Evolutionary conservation across 2,329 filamentous ascomycete species (phyloP).

Genomic region (Dothistroma septosporum): DNA sequence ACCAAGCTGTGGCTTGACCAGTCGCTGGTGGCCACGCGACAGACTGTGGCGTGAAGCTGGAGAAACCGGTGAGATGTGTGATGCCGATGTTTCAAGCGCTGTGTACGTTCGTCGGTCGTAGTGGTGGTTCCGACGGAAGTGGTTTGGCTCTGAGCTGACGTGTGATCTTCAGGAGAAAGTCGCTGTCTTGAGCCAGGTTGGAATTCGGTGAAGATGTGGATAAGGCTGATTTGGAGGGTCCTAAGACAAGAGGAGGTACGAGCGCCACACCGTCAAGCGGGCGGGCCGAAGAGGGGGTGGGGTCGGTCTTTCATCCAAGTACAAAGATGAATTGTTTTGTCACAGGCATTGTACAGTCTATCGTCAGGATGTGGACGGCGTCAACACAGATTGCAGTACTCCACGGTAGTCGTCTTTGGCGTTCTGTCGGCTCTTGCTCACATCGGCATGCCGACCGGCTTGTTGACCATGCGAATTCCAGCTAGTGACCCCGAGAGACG

Average conservation of each 20-base stretch:
- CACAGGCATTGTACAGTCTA: not conserved
- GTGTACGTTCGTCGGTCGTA: not conserved
- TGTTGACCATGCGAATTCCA: not conserved
- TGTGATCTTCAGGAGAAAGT: not conserved
- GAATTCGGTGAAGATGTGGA: not conserved
- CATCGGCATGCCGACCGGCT: not conserved
- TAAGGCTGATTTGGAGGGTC: not conserved
- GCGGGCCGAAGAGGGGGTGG: not conserved
- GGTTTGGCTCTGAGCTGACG: not conserved
- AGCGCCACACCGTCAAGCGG: not conserved
- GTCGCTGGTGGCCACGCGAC: slow-evolving; percentile 8
- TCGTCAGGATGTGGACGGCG: not conserved
- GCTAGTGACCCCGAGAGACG: not conserved
- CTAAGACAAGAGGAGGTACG: not conserved
- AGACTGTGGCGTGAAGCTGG: slow-evolving; percentile 1
- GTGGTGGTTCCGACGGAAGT: not conserved
- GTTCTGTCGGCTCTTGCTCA: not conserved
- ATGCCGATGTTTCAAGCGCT: not conserved
- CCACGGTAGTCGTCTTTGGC: not conserved
- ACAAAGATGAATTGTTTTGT: not conserved
- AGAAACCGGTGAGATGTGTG: slow-evolving; percentile 3
- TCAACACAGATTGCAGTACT: not conserved
- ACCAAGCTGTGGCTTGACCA: slow-evolving; percentile 14
- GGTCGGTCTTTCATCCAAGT: not conserved
- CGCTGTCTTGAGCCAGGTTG: not conserved